Percentiles rank a stretch among this genome's conserved stretches.
Conservation (phyloP, 805 yeast species). For the Ascoidea tarda region DNA sequence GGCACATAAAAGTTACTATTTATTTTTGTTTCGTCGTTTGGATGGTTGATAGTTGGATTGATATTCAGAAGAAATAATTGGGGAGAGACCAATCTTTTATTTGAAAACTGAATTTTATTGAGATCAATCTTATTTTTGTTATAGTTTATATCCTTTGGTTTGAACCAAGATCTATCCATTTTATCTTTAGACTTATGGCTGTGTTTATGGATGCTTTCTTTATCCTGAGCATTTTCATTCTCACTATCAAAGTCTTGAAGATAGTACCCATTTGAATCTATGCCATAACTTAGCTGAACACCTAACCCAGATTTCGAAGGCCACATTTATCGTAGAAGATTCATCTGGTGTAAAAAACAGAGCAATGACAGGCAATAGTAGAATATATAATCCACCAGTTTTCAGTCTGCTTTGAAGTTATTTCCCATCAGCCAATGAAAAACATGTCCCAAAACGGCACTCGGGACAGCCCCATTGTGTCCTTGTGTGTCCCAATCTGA, state of each 20-base stretch:
- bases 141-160: background rate
- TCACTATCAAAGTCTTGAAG: background rate
- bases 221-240: background rate
- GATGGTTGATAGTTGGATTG: background rate
- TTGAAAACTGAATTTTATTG: background rate
- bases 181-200: background rate
- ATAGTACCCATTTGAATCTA: background rate
- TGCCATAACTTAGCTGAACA: background rate
- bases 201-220: too few relatives aligned
- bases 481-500: too few relatives aligned
- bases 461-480: too few relatives aligned
- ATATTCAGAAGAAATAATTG: background rate
- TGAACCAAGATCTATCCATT: background rate
- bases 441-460: too few relatives aligned
- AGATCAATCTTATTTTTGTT: too few relatives aligned
- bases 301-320: background rate
- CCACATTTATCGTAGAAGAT: background rate
- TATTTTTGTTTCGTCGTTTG: background rate
- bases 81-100: background rate
- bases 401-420: too few relatives aligned
- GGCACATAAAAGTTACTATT: background rate
- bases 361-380: too few relatives aligned
- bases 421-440: too few relatives aligned
- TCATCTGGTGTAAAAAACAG: too few relatives aligned
- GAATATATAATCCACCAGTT: too few relatives aligned